These are phyloP conservation scores for Rubia balearica DNA, from an alignment of 305 asterid species.

Conservation along the genomic window DNA sequence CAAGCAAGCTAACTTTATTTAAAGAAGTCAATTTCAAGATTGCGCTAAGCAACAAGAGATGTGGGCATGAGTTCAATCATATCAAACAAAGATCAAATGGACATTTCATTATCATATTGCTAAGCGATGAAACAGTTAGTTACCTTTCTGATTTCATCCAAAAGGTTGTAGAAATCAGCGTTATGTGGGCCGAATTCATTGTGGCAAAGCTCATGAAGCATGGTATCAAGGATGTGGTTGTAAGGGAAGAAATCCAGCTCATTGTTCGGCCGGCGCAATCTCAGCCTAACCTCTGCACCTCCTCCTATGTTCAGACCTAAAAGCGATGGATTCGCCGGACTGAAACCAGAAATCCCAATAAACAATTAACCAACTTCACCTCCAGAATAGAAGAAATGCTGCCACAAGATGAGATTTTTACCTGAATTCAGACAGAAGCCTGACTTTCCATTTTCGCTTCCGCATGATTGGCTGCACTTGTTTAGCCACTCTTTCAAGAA, in stretches of 20 bases:
- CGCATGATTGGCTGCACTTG: slow-evolving; percentile 83
- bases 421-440: slow-evolving; percentile 75
- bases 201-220: slow-evolving; percentile 97
- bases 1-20: slow-evolving; percentile 5
- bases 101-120: background rate
- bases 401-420: slow-evolving; percentile 15
- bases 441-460: slow-evolving; percentile 72
- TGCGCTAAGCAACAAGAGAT: background rate
- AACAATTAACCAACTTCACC: background rate
- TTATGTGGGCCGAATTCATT: slow-evolving; percentile 69
- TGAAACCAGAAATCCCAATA: slow-evolving; percentile 24
- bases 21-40: background rate
- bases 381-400: background rate
- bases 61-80: background rate
- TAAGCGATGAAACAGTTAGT: background rate
- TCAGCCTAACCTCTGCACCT: slow-evolving; percentile 67
- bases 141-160: slow-evolving; percentile 76
- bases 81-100: background rate
- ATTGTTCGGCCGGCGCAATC: slow-evolving; percentile 68
- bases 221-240: slow-evolving; percentile 60
- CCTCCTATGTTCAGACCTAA: slow-evolving; percentile 68
- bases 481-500: slow-evolving; percentile 70
- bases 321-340: slow-evolving; percentile 64
- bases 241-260: slow-evolving; percentile 74
- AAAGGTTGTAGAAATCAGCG: slow-evolving; percentile 72